Percentiles rank a stretch among this genome's conserved stretches.
Conservation (phyloP, 2,329 filamentous ascomycete genomes). For the Leptographium procerum region DNA sequence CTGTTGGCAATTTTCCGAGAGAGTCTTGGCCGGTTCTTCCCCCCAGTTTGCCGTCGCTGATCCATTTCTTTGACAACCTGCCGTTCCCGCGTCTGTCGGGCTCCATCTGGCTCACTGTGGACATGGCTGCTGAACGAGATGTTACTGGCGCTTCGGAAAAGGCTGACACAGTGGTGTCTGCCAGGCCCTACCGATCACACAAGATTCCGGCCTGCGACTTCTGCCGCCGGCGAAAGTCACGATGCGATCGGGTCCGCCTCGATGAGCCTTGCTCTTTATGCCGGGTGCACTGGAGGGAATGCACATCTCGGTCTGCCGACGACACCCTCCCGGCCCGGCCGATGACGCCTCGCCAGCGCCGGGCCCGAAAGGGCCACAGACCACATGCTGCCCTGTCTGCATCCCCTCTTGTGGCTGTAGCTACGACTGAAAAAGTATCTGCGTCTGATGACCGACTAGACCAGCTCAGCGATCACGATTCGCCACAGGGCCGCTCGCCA, state of each 20-base stretch:
- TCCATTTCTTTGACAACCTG: not conserved
- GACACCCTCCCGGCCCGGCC: not conserved
- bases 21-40: not conserved
- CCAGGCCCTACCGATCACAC: constrained; percentile 14
- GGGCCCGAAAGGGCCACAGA: not conserved
- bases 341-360: not conserved
- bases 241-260: not conserved
- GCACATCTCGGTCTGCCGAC: not conserved
- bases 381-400: not conserved
- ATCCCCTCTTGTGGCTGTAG: not conserved
- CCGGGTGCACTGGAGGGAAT: constrained; percentile 30
- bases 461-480: not conserved
- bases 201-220: constrained; percentile 6
- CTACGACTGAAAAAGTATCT: not conserved
- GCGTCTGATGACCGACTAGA: too few relatives aligned
- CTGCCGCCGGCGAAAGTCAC: constrained; percentile 4
- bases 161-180: not conserved
- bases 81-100: not conserved
- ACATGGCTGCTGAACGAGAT: not conserved
- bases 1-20: not conserved
- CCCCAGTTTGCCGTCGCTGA: not conserved
- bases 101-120: not conserved
- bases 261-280: constrained; percentile 15
- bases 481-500: not conserved
- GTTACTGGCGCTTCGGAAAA: not conserved